Base-by-base conservation (phyloP, 257 asterid genomes). In the Eustoma russellianum region DNA sequence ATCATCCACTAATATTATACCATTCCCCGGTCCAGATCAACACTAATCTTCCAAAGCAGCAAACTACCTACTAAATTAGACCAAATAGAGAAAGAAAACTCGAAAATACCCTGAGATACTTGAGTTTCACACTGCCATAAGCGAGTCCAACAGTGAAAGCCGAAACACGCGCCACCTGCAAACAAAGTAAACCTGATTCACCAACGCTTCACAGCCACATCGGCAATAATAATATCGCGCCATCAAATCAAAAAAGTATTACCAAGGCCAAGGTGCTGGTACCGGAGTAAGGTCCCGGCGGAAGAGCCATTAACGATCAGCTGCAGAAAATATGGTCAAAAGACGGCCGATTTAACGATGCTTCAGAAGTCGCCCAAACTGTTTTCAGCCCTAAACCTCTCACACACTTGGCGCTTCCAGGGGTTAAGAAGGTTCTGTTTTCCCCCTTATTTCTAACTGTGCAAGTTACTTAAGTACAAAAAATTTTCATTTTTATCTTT, bases 261-360 rank as follows among this genome's bases (percentile, higher is more conserved):
- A 77, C 83, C 69, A 73, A 28, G 51, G 83, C 79, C 35, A 77
- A 74, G 30, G 79, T 73, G 70, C 83, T 77, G 63, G 59, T 61
- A 55, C 83, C 83, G 57, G 79, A 77, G 55, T 77, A 77, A 5
- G 61, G 77, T 53, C 77, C 77, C 7, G 72, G 77, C 48, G 69
- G 70, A 40, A 70, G 72, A 16, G 79, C 70, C 83, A 73, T 73
- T 56, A 49, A 60, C 47, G 56, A 35, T 35, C 52, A 18, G 49
- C 49, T 19, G 11, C 48, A 9, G 5, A 8, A 45, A 45, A 5
- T 28, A 38, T 3, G 9, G 49, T 12, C 17, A 15, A 17, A 45
- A 44, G 17, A 43, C 13, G 5, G 54, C 48, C 51, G 52, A 48
- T 1, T 35, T 11, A 6, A 12, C n/a, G n/a, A 2, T 13, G 51